phyloP scores from a whole-genome alignment of 495 filamentous ascomycete genomes.

The Jackrogersella multiformis region DNA sequence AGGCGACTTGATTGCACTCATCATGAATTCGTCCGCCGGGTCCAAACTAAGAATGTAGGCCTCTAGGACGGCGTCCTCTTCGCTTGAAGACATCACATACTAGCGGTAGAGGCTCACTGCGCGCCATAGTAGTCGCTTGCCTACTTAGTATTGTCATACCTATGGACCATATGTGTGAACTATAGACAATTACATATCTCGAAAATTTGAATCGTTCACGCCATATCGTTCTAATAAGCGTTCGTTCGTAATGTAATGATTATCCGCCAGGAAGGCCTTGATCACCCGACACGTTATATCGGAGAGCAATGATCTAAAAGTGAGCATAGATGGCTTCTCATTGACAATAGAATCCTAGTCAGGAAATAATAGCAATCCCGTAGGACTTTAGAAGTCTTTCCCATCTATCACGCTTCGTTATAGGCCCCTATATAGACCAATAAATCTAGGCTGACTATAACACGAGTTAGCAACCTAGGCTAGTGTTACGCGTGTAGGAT shows the following conservation, averaged over 20 bases:
- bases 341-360: background rate
- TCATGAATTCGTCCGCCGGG: constrained; percentile 3
- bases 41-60: constrained; percentile 7
- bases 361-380: too few relatives aligned
- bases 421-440: too few relatives aligned
- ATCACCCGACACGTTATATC: too few relatives aligned
- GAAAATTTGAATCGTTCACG: background rate
- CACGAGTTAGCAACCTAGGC: background rate
- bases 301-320: too few relatives aligned
- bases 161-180: background rate
- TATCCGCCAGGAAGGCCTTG: background rate
- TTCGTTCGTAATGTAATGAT: background rate
- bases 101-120: background rate
- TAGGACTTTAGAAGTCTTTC: too few relatives aligned
- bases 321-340: background rate
- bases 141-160: background rate
- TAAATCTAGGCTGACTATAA: too few relatives aligned
- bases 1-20: constrained; percentile 10
- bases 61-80: background rate
- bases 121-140: background rate
- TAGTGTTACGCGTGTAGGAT: background rate
- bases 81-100: background rate
- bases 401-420: too few relatives aligned
- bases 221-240: background rate
- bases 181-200: background rate